Evolutionary conservation across 306 rosid genomes (phyloP).

Genomic region (Echinosophora koreensis): DNA sequence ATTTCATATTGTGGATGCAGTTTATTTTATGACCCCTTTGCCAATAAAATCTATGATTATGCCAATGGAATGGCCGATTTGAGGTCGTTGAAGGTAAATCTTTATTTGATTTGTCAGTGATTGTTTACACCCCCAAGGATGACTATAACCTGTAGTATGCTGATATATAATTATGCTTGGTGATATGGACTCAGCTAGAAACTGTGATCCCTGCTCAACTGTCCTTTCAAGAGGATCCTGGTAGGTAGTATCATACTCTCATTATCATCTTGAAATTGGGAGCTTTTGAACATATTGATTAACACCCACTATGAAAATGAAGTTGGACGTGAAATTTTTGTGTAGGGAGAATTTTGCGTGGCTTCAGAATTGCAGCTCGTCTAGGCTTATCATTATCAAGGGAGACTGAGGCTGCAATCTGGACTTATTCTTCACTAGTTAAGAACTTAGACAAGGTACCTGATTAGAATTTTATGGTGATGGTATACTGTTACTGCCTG

Average conservation of each 20-base stretch:
- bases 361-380: conserved; percentile 95
- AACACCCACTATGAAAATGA: conserved; percentile 42
- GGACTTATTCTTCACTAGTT: conserved; percentile 48
- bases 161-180: conserved; percentile 40
- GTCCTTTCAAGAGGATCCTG: conserved; percentile 88
- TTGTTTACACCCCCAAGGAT: conserved; percentile 21
- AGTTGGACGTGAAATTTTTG: conserved; percentile 40
- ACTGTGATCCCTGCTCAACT: conserved; percentile 73
- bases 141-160: conserved; percentile 32
- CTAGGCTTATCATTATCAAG: conserved; percentile 79
- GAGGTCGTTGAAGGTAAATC: conserved; percentile 57
- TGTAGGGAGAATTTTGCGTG: conserved; percentile 93
- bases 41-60: conserved; percentile 54
- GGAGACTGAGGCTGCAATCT: conserved; percentile 54
- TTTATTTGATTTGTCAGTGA: conserved; percentile 37
- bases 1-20: conserved; percentile 66
- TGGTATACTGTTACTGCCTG: conserved; percentile 30
- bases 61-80: conserved; percentile 56
- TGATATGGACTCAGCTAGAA: conserved; percentile 55
- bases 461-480: conserved; percentile 35
- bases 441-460: conserved; percentile 51
- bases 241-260: conserved; percentile 61
- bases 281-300: conserved; percentile 38
- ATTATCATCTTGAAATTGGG: conserved; percentile 44
- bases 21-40: conserved; percentile 86